Conservation (phyloP, 2,329 filamentous ascomycete genomes). For the Colletotrichum sidae region DNA sequence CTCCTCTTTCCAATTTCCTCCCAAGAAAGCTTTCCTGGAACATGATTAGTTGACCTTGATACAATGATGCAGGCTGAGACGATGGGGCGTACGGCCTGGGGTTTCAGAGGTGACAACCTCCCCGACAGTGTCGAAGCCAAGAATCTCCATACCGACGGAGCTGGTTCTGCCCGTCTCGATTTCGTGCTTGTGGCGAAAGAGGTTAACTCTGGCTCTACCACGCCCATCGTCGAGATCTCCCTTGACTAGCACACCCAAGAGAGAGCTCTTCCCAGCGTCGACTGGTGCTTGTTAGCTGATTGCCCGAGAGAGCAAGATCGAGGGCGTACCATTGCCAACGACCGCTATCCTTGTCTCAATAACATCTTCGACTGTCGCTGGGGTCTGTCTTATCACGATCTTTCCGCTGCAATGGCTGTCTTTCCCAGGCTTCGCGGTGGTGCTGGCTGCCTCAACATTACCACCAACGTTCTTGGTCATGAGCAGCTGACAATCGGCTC, state of each 20-base stretch:
- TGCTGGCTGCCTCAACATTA: conserved; percentile 75
- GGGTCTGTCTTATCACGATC: conserved; percentile 81
- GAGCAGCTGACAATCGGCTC: conserved; percentile 83
- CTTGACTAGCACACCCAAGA: conserved; percentile 95
- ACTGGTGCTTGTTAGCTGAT: conserved; percentile 61
- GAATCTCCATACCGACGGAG: conserved; percentile 98
- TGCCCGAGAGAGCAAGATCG: not conserved
- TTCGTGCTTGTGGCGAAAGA: conserved; percentile 98
- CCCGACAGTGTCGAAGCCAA: conserved; percentile 92
- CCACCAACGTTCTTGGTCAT: conserved; percentile 93
- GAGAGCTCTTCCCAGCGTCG: conserved; percentile 95
- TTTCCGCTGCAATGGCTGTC: conserved; percentile 86
- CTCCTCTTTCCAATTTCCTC: conserved; percentile 96
- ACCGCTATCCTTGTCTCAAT: conserved; percentile 97
- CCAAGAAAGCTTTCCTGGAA: conserved; percentile 79
- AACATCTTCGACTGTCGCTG: conserved; percentile 82
- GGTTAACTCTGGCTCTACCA: conserved; percentile 91
- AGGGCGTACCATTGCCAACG: conserved; percentile 82
- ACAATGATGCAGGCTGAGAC: too few relatives aligned
- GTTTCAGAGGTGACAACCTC: conserved; percentile 84
- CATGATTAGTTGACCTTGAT: not conserved
- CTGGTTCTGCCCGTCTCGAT: conserved; percentile 95
- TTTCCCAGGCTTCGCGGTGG: conserved; percentile 65
- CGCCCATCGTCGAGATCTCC: conserved; percentile 94
- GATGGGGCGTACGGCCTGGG: conserved; percentile 75